These are phyloP conservation scores for Apiospora rasikravindrae DNA, from an alignment of 2,329 filamentous ascomycete genomes.

Conservation along the genomic window DNA sequence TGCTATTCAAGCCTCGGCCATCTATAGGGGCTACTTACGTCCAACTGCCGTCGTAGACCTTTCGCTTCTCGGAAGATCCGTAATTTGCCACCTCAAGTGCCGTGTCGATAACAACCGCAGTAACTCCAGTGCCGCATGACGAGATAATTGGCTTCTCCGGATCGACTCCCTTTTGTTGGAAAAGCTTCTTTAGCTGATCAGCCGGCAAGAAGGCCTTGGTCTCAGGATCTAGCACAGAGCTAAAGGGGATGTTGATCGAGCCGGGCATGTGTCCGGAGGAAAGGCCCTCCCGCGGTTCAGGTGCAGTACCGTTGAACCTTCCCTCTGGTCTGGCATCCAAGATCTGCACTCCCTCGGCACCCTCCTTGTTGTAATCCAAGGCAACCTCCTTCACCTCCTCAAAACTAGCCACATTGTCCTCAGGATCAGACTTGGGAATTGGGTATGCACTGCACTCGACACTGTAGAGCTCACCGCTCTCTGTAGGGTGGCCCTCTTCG, in stretches of 20 bases:
- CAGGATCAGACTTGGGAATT: constrained; percentile 62
- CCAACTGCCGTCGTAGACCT: constrained; percentile 96
- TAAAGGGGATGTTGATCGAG: constrained; percentile 82
- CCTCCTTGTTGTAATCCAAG: constrained; percentile 79
- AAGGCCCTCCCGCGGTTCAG: constrained; percentile 85
- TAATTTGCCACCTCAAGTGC: constrained; percentile 81
- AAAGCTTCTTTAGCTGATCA: constrained; percentile 75
- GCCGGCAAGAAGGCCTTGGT: constrained; percentile 80
- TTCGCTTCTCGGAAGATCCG: constrained; percentile 68
- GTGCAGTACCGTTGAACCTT: constrained; percentile 80
- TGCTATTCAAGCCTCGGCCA: background rate
- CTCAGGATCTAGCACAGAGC: constrained; percentile 77
- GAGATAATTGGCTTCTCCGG: constrained; percentile 81
- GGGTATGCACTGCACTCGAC: constrained; percentile 70
- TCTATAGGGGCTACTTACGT: constrained; percentile 67
- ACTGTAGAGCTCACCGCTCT: constrained; percentile 76
- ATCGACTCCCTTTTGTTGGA: constrained; percentile 81
- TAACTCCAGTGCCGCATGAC: constrained; percentile 93
- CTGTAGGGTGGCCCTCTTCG: constrained; percentile 79
- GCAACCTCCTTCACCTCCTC: constrained; percentile 83
- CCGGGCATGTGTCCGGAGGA: constrained; percentile 92
- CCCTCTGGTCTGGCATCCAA: constrained; percentile 83
- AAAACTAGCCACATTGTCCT: constrained; percentile 75
- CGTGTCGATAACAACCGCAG: constrained; percentile 87
- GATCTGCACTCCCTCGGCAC: constrained; percentile 82